Conservation (phyloP, 2,329 filamentous ascomycete genomes). For the Fusarium robinianum region DNA sequence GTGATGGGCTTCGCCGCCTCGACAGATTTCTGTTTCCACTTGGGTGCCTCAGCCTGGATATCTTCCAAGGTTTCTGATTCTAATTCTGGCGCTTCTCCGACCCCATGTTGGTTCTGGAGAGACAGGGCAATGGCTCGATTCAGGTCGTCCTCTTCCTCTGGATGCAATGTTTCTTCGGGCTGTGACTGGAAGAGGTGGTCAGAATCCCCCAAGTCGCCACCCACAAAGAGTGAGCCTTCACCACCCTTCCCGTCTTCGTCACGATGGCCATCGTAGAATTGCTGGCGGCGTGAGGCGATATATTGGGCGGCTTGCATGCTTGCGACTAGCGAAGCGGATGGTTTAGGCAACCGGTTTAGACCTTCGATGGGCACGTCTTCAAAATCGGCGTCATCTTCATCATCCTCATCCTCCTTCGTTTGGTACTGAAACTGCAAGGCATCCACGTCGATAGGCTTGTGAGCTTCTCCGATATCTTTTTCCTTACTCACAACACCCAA, state of each 20-base stretch:
- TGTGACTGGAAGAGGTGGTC: conserved; percentile 30
- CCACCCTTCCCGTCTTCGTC: conserved; percentile 39
- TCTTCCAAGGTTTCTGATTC: conserved; percentile 57
- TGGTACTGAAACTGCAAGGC: conserved; percentile 61
- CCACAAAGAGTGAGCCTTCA: conserved; percentile 54
- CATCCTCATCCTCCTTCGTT: conserved; percentile 62
- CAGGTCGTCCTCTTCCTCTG: conserved; percentile 64
- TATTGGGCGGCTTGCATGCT: conserved; percentile 35
- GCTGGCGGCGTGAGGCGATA: conserved; percentile 35
- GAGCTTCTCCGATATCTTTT: conserved; percentile 75
- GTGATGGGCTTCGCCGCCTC: conserved; percentile 55
- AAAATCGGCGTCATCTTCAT: conserved; percentile 79
- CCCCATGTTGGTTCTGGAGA: conserved; percentile 64
- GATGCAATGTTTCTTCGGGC: conserved; percentile 45
- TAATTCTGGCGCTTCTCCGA: conserved; percentile 44
- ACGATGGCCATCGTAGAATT: conserved; percentile 33
- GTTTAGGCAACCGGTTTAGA: conserved; percentile 78
- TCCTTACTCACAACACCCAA: conserved; percentile 89
- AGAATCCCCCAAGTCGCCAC: conserved; percentile 36
- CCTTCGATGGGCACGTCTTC: conserved; percentile 94
- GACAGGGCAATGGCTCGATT: conserved; percentile 84
- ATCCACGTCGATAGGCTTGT: conserved; percentile 94
- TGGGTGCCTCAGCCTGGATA: conserved; percentile 49
- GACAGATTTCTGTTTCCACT: conserved; percentile 62
- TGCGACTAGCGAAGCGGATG: conserved; percentile 25